Evolutionary conservation across 2,329 filamentous ascomycete genomes (phyloP), one percentile per base, ranked within the genome.

Genomic region (Arthrinium phaeospermum): DNA sequence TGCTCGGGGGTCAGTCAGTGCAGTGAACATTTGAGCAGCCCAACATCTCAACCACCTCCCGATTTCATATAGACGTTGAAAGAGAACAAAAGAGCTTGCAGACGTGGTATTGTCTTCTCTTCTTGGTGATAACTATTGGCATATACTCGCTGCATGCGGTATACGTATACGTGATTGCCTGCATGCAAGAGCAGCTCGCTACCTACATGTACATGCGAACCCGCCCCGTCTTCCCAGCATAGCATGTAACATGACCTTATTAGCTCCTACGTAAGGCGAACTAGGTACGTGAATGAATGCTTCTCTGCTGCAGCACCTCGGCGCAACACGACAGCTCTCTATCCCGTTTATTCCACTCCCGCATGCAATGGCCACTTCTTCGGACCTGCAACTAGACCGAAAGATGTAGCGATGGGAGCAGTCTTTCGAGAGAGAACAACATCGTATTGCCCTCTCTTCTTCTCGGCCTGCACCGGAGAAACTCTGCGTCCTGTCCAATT

Each of bases 231-330:
- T 22, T 37, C 57, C 57, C 8, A 61, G 27, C 53, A 61, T 37
- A 61, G 27, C 53, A 61, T 37, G 57, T 64, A 64, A 64, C 57
- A 64, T 64, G 57, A 41, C 57, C 57, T n/a, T 64, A 61, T 64
- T 64, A 64, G 34, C 34, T 41, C 30, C 30, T 61, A 24, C 34
- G 57, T 64, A 64, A 64, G 57, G 57, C 57, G 57, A n/a, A 64
- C 57, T 24, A 64, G 57, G 34, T 41, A 64, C 57, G 34, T 64
- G 57, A 64, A n/a, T 64, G 57, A 61, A 34, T 61, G 53, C 22
- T 34, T 61, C 16, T 22, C 27, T 61, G 12, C 19, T n/a, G 34
- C 57, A 12, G 57, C 34, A 24, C 19, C 34, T 41, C 57, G 34
- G 57, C 22, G 12, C 7, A 34, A 6, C 22, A 22, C 34, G 10